Base-by-base conservation (phyloP, 495 filamentous ascomycete species). In the Lindgomyces ingoldianus region DNA sequence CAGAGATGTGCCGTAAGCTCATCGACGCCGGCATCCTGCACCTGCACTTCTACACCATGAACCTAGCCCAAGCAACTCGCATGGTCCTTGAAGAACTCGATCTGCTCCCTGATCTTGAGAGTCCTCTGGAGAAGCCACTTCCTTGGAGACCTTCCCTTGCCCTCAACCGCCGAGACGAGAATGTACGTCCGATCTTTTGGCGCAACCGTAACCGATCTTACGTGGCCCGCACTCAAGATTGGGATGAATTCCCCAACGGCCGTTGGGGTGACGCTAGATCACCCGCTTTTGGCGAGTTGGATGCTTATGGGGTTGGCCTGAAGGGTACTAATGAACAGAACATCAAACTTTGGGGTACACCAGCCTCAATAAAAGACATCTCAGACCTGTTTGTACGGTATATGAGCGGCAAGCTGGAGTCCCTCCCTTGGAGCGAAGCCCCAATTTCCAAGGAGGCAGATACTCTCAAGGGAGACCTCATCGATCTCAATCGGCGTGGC, bases 41-140 rank as follows among this genome's bases (percentile, higher is more conserved):
- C 67, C 76, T 99, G 63, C 95, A 99, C 76, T 99, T 99, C 77
- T 99, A 99, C 76, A 99, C 95, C 50, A 99, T 99, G 95, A 99
- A 99, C 77, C 81, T 99, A 12, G 93, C 91, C 4, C 91, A 96
- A 73, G 90, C 94, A 21, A 97, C 94, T 9, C 89, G 87, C 62
- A 91, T 96, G 84, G 88, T 97, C 30, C 82, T 99, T 24, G 91
- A 98, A 66, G 92, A 96, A 73, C 78, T 99, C 14, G 81, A 85
- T 27, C 83, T 96, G 72, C 77, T 87, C 50, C 93, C 93, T 0
- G 89, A 92, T 11, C 78, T 85, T 1, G 80, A 85, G 46, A 85
- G 89, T 39, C 91, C 91, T 14, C 80, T 88, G 48, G 91, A 92
- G 72, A 90, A 91, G 69, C 78, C 91, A 29, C 81, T 99, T 14